phyloP scores from a whole-genome alignment of 2,329 filamentous ascomycete species.

The Paecilomyces variotii region DNA sequence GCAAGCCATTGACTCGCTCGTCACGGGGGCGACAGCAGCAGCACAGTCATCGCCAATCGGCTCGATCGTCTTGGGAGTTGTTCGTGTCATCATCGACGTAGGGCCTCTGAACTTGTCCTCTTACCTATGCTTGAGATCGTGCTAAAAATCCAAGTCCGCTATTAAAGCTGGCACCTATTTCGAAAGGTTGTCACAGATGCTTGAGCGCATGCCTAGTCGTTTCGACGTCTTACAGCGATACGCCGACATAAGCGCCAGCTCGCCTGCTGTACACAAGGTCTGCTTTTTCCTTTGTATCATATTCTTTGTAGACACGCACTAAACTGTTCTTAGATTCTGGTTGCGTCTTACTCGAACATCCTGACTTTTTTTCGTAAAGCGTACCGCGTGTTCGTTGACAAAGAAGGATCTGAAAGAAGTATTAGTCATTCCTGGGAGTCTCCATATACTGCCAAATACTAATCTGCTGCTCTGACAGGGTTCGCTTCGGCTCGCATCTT shows the following conservation, averaged over 20 bases:
- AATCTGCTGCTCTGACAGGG: background rate
- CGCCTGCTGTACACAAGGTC: conserved; percentile 1
- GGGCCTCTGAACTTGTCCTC: background rate
- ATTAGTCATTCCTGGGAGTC: background rate
- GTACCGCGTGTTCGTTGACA: conserved; percentile 1
- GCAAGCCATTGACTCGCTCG: conserved; percentile 2
- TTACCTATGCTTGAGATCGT: background rate
- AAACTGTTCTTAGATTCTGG: conserved; percentile 2
- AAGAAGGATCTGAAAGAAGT: background rate
- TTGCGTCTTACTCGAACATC: conserved; percentile 4
- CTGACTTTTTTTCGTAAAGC: background rate
- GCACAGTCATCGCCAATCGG: conserved; percentile 5
- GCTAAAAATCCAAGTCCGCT: background rate
- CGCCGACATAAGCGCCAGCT: background rate
- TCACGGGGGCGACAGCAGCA: conserved; percentile 3
- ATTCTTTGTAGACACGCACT: background rate
- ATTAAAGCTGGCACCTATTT: conserved; percentile 7
- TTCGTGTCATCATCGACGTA: conserved; percentile 6
- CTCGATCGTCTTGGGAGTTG: conserved; percentile 3
- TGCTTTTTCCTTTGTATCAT: background rate
- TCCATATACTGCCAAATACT: background rate
- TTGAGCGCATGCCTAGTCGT: conserved; percentile 3
- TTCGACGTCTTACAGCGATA: conserved; percentile 3
- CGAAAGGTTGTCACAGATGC: conserved; percentile 6
- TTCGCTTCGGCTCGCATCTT: background rate